These are phyloP conservation scores for Macadamia integrifolia DNA, from an alignment of 164 flowering plant genomes.

Conservation along the genomic window DNA sequence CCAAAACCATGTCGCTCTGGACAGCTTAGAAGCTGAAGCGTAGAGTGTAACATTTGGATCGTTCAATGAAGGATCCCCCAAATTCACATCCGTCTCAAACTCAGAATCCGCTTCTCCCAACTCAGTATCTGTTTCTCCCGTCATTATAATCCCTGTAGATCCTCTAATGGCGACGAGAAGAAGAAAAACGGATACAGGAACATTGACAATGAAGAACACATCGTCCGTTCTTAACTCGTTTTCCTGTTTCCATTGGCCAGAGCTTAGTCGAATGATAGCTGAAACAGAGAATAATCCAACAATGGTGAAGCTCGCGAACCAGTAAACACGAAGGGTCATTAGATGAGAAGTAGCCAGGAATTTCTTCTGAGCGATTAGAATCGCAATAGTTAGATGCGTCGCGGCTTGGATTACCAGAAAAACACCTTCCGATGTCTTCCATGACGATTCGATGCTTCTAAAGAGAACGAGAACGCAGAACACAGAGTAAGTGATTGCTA, in stretches of 20 bases:
- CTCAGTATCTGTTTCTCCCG: constrained; percentile 16
- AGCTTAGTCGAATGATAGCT: constrained; percentile 36
- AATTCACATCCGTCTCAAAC: too few relatives aligned
- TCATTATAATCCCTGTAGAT: constrained; percentile 49
- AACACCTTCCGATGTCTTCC: constrained; percentile 45
- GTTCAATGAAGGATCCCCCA: neutral
- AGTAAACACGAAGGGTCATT: constrained; percentile 52
- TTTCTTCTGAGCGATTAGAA: constrained; percentile 59
- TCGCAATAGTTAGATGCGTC: constrained; percentile 36
- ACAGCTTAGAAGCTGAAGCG: constrained; percentile 61
- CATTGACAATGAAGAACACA: constrained; percentile 30
- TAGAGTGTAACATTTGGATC: constrained; percentile 46
- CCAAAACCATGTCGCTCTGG: constrained; percentile 74
- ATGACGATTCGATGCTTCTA: constrained; percentile 19
- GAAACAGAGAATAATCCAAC: constrained; percentile 40
- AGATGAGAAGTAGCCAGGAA: constrained; percentile 62
- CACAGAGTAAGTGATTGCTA: constrained; percentile 35
- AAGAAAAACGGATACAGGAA: constrained; percentile 45
- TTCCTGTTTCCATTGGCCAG: constrained; percentile 7
- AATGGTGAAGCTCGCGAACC: constrained; percentile 46
- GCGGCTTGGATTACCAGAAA: constrained; percentile 63
- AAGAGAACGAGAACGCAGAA: constrained; percentile 39
- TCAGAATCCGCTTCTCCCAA: neutral
- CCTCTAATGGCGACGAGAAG: constrained; percentile 48
- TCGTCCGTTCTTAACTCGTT: constrained; percentile 47